These are phyloP conservation scores for Geum urbanum DNA, from an alignment of 306 rosid genomes.

Conservation along the genomic window DNA sequence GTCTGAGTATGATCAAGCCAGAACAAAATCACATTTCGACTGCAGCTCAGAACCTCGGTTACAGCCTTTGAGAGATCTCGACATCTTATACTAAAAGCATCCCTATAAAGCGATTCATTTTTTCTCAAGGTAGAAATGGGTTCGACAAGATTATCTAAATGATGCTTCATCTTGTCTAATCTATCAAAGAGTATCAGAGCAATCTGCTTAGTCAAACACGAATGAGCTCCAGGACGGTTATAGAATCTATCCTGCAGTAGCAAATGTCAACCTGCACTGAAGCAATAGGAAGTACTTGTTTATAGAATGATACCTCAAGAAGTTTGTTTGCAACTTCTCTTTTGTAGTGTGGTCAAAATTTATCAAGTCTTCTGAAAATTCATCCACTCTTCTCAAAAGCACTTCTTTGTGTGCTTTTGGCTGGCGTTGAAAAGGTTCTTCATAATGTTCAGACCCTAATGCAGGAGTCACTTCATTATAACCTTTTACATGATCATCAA, in stretches of 20 bases:
- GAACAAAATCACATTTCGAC: neutral
- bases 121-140: slow-evolving; percentile 36
- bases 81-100: slow-evolving; percentile 65
- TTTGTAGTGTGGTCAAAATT: slow-evolving; percentile 46
- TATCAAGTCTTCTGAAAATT: slow-evolving; percentile 29
- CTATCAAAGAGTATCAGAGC: slow-evolving; percentile 29
- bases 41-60: slow-evolving; percentile 47
- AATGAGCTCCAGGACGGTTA: neutral
- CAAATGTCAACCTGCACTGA: neutral
- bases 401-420: slow-evolving; percentile 19
- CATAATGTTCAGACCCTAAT: neutral
- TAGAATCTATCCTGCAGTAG: neutral
- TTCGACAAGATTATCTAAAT: slow-evolving; percentile 33
- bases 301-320: slow-evolving; percentile 36
- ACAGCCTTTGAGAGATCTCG: slow-evolving; percentile 79
- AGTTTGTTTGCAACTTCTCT: slow-evolving; percentile 38
- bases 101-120: slow-evolving; percentile 44
- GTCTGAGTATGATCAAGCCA: no score
- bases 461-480: slow-evolving; percentile 9
- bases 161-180: slow-evolving; percentile 51
- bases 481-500: slow-evolving; percentile 16
- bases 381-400: neutral
- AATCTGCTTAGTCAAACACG: slow-evolving; percentile 14
- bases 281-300: neutral
- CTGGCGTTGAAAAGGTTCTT: neutral